Evolutionary conservation across 176 grass and related monocot genomes (phyloP).

Genomic region (Ananas comosus): DNA sequence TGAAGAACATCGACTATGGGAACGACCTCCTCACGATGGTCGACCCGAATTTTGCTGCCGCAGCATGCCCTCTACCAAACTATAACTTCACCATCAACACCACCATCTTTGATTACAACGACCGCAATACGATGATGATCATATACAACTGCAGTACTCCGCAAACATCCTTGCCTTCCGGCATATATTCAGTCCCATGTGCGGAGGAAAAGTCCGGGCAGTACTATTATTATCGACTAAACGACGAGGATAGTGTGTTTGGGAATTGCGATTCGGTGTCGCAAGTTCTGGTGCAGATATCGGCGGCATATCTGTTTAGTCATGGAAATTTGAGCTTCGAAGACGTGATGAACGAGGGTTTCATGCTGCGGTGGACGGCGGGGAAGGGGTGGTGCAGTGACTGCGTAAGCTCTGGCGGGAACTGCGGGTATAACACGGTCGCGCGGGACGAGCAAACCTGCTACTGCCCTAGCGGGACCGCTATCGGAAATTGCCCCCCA

Average conservation of each 20-base stretch:
- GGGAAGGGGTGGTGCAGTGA: constrained; percentile 33
- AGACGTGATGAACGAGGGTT: constrained; percentile 15
- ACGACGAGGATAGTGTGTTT: neutral
- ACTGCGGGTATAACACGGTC: constrained; percentile 27
- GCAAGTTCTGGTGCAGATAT: neutral
- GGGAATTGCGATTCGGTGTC: constrained; percentile 13
- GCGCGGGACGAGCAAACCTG: constrained; percentile 25
- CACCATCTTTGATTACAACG: constrained; percentile 19
- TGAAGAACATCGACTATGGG: constrained; percentile 21
- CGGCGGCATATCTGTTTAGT: neutral
- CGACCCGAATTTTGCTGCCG: constrained; percentile 3
- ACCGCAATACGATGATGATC: constrained; percentile 16
- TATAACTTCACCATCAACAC: constrained; percentile 19
- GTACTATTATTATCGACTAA: neutral
- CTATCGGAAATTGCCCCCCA: constrained; percentile 2
- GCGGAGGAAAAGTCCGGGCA: neutral
- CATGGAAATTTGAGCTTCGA: constrained; percentile 14
- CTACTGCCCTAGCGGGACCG: constrained; percentile 29
- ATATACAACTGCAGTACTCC: constrained; percentile 31
- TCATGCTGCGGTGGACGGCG: constrained; percentile 25
- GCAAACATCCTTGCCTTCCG: neutral
- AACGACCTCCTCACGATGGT: constrained; percentile 17
- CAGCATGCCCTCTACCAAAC: constrained; percentile 20
- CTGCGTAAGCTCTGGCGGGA: constrained; percentile 28
- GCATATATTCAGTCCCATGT: neutral